Evolutionary conservation across 306 rosid genomes (phyloP).

Genomic region (Adenanthera pavonina): DNA sequence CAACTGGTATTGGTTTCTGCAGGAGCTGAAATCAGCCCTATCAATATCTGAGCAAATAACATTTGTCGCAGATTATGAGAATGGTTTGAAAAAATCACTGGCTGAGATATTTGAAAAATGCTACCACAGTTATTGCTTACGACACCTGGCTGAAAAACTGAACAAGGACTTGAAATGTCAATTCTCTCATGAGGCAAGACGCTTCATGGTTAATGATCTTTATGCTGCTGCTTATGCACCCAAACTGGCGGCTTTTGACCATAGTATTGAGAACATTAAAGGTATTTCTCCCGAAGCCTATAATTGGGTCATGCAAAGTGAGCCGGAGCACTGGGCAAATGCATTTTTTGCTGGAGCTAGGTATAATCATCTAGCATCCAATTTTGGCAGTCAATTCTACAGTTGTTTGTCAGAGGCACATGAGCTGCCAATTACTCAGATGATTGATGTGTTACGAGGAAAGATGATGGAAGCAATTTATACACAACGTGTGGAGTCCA

Average conservation of each 20-base stretch:
- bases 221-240: slow-evolving; percentile 87
- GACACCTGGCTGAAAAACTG: slow-evolving; percentile 86
- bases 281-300: slow-evolving; percentile 94
- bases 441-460: slow-evolving; percentile 83
- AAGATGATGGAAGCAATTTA: slow-evolving; percentile 87
- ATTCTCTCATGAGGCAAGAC: slow-evolving; percentile 96
- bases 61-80: slow-evolving; percentile 80
- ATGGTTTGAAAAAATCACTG: slow-evolving; percentile 72
- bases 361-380: slow-evolving; percentile 77
- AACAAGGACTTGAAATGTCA: slow-evolving; percentile 95
- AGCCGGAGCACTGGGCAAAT: slow-evolving; percentile 91
- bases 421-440: slow-evolving; percentile 93
- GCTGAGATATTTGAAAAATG: slow-evolving; percentile 77
- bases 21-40: slow-evolving; percentile 70
- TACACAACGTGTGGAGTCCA: slow-evolving; percentile 64
- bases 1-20: slow-evolving; percentile 92
- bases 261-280: slow-evolving; percentile 71
- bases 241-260: slow-evolving; percentile 70
- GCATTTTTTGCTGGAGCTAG: slow-evolving; percentile 83
- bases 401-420: slow-evolving; percentile 92
- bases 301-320: slow-evolving; percentile 83
- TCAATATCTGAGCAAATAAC: slow-evolving; percentile 69
- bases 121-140: slow-evolving; percentile 80
- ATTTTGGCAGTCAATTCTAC: slow-evolving; percentile 86
- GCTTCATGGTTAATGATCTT: slow-evolving; percentile 87